Percentiles rank a stretch among this genome's conserved stretches.
phyloP scores from a whole-genome alignment of 345 rosid species.

The Citrus maxima region DNA sequence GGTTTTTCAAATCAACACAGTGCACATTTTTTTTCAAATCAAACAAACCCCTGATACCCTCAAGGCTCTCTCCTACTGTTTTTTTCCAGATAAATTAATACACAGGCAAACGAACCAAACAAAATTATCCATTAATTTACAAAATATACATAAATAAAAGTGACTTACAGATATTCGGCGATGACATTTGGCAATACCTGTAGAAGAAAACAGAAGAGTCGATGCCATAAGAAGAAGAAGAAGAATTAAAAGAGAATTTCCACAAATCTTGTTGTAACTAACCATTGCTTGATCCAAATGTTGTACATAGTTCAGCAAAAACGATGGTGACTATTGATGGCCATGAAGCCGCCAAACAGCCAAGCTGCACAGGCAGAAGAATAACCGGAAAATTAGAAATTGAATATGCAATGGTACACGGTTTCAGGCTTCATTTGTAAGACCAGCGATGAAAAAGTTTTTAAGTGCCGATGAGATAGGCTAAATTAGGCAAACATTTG shows the following conservation, averaged over 20 bases:
- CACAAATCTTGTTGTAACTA: neutral
- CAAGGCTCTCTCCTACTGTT: conserved; percentile 36
- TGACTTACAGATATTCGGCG: conserved; percentile 43
- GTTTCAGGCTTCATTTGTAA: no score
- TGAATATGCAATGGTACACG: no score
- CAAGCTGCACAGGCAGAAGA: no score
- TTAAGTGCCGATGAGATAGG: no score
- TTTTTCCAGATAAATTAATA: neutral
- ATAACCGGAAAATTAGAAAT: no score
- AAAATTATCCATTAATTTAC: neutral
- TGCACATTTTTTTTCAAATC: conserved; percentile 17
- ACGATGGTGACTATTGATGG: no score
- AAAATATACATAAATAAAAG: neutral
- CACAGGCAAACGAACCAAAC: neutral
- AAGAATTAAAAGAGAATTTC: neutral
- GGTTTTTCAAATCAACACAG: neutral
- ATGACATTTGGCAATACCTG: conserved; percentile 38
- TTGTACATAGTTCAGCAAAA: neutral
- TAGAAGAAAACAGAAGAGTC: conserved; percentile 22
- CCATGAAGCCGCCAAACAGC: no score
- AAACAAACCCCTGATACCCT: conserved; percentile 47
- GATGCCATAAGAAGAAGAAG: conserved; percentile 2
- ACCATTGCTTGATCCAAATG: neutral
- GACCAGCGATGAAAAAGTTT: no score
- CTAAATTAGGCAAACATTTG: no score